Evolutionary conservation across 495 filamentous ascomycete genomes (phyloP).

Genomic region (Penicillium paradoxum): DNA sequence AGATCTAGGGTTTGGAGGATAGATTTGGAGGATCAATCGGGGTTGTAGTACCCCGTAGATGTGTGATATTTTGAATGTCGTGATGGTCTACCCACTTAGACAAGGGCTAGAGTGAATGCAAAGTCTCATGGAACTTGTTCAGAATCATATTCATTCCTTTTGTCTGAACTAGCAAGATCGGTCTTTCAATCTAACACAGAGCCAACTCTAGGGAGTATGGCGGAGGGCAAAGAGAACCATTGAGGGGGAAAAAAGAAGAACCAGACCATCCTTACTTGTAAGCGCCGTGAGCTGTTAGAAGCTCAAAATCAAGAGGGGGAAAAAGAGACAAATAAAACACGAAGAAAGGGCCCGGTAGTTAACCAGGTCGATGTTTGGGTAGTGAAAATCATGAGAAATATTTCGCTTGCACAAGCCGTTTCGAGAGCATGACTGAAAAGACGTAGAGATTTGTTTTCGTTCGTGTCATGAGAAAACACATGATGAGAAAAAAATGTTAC

Average conservation of each 20-base stretch:
- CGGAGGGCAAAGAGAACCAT: neutral
- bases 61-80: neutral
- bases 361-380: conserved; percentile 9
- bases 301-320: conserved; percentile 6
- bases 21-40: neutral
- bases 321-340: neutral
- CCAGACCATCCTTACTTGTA: conserved; percentile 12
- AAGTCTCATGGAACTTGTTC: neutral
- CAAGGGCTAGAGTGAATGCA: neutral
- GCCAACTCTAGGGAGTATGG: conserved; percentile 2
- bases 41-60: neutral
- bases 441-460: conserved; percentile 13
- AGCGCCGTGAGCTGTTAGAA: conserved; percentile 15
- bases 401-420: conserved; percentile 18
- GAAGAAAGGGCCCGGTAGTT: neutral
- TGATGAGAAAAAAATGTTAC: conserved; percentile 10
- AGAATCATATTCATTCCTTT: conserved; percentile 9
- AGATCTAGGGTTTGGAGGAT: neutral
- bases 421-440: conserved; percentile 9
- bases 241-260: conserved; percentile 1
- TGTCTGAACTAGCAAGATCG: conserved; percentile 5
- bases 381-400: conserved; percentile 15
- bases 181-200: conserved; percentile 21
- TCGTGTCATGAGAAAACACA: conserved; percentile 5
- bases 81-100: neutral